These are phyloP conservation scores for Colletotrichum aenigma DNA, from an alignment of 2,329 filamentous ascomycete species.

Conservation along the genomic window DNA sequence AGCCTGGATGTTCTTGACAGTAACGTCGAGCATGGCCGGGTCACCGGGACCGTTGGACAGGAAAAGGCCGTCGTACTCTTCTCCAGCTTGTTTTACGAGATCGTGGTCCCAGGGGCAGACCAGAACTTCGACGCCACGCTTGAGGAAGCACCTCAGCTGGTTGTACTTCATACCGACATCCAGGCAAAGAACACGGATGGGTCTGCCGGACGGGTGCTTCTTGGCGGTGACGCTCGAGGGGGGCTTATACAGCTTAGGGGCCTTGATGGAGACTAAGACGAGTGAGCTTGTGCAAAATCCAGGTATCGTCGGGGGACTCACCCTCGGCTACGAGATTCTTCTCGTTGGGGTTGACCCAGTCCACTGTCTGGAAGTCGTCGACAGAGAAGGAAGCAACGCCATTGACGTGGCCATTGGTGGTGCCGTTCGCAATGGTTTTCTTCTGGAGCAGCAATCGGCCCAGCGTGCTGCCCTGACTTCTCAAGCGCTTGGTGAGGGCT, in stretches of 20 bases:
- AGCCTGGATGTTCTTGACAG: slow-evolving; percentile 78
- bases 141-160: slow-evolving; percentile 91
- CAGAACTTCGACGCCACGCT: slow-evolving; percentile 89
- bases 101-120: slow-evolving; percentile 97
- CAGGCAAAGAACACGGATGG: slow-evolving; percentile 86
- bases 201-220: slow-evolving; percentile 86
- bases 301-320: slow-evolving; percentile 54
- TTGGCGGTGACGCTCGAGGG: slow-evolving; percentile 68
- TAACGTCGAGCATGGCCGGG: slow-evolving; percentile 81
- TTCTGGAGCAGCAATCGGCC: slow-evolving; percentile 85
- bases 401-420: slow-evolving; percentile 34
- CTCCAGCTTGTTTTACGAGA: slow-evolving; percentile 75
- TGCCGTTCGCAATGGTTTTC: slow-evolving; percentile 47
- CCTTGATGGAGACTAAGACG: slow-evolving; percentile 80
- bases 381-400: slow-evolving; percentile 25
- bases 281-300: slow-evolving; percentile 39
- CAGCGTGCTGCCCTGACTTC: slow-evolving; percentile 94
- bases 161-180: slow-evolving; percentile 99
- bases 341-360: slow-evolving; percentile 91
- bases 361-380: slow-evolving; percentile 74
- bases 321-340: slow-evolving; percentile 94
- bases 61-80: slow-evolving; percentile 95
- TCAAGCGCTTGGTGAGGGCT: slow-evolving; percentile 90
- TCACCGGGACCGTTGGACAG: slow-evolving; percentile 98
- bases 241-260: slow-evolving; percentile 85